A percentile compares a stretch with the other conserved stretches of the same genome.
Evolutionary conservation across 2,329 filamentous ascomycete species (phyloP).

Genomic region (Verruconis gallopava): DNA sequence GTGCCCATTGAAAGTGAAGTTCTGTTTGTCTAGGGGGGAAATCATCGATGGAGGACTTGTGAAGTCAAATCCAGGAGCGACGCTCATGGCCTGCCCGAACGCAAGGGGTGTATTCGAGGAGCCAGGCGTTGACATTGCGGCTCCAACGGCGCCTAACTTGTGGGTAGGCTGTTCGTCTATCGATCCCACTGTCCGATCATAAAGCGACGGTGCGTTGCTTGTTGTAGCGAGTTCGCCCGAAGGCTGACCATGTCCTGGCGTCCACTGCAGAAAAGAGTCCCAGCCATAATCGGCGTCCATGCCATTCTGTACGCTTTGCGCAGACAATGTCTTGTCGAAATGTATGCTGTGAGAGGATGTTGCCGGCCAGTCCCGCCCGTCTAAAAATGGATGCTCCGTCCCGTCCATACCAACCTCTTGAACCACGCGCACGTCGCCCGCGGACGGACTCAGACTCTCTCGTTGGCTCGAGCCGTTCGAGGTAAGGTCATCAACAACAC

Average conservation of each 20-base stretch:
- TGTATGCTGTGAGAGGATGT: background rate
- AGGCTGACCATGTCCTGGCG: slow-evolving; percentile 1
- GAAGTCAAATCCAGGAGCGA: slow-evolving; percentile 1
- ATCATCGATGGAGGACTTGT: background rate
- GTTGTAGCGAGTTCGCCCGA: no score
- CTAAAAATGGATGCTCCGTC: slow-evolving; percentile 1
- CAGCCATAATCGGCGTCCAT: slow-evolving; percentile 2
- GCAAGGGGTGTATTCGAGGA: background rate
- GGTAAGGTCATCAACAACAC: background rate
- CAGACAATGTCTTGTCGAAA: background rate
- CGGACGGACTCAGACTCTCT: background rate
- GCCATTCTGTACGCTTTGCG: background rate
- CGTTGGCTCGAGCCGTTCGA: background rate
- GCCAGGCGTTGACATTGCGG: background rate
- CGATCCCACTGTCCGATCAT: no score
- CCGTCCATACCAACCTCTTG: background rate
- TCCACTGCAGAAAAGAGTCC: slow-evolving; percentile 1
- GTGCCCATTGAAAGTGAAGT: background rate
- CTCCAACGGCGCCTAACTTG: background rate
- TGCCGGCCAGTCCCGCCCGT: slow-evolving; percentile 2
- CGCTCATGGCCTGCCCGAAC: slow-evolving; percentile 2
- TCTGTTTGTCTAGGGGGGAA: background rate
- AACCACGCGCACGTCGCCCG: background rate
- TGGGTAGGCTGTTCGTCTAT: background rate
- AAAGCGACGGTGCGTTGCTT: no score